A percentile compares a stretch with the other conserved stretches of the same genome.
phyloP scores from a whole-genome alignment of 441 rosid species.

The Corymbia citriodora region DNA sequence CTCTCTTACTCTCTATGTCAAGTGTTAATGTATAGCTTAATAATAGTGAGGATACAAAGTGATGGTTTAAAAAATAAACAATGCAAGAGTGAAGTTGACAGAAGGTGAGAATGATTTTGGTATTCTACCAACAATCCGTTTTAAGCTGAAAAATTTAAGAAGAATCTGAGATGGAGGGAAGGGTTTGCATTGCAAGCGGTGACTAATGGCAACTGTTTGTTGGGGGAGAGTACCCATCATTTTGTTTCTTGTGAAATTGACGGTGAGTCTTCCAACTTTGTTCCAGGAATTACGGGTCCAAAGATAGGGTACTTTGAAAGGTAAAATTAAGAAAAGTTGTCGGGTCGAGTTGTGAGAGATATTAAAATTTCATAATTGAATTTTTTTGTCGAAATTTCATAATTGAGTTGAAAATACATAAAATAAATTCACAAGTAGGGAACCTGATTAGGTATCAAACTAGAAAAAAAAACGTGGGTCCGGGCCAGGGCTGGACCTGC shows the following conservation, averaged over 20 bases:
- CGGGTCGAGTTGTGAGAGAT: neutral
- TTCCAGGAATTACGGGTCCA: too few relatives aligned
- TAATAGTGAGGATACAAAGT: neutral
- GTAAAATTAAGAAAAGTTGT: neutral
- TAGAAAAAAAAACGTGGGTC: neutral
- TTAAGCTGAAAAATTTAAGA: neutral
- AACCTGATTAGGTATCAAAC: too few relatives aligned
- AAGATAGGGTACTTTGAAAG: neutral
- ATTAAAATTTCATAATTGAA: neutral
- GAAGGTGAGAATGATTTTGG: neutral
- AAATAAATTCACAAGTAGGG: neutral
- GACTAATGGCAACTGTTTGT: neutral
- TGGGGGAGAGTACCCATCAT: neutral
- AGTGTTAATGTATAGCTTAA: neutral
- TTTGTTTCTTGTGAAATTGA: neutral
- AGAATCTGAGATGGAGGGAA: neutral
- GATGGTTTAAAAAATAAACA: neutral
- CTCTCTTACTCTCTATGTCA: neutral
- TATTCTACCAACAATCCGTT: accelerated
- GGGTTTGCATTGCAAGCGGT: neutral
- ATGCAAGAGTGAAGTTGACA: neutral
- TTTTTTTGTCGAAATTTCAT: neutral
- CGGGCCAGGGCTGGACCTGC: too few relatives aligned
- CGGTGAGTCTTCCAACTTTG: neutral
- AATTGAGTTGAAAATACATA: neutral